Base-by-base conservation (phyloP, 2,329 filamentous ascomycete species). In the Fonsecaea multimorphosa region DNA sequence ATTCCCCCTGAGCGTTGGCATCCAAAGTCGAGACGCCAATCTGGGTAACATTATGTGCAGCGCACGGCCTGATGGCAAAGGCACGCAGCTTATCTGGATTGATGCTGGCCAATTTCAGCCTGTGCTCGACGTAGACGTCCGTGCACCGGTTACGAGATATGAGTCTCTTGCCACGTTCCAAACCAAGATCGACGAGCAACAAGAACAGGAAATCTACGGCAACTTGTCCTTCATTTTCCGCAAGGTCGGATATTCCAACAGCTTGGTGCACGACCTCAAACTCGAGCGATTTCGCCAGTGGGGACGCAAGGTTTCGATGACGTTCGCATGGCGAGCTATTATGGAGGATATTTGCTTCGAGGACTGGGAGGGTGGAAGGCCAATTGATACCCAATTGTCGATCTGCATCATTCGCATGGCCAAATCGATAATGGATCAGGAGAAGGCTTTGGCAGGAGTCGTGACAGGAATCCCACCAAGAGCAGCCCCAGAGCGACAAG, bases 251-350 rank as follows among this genome's bases (percentile, higher is more conserved):
- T 57, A 57, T 27, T 57, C 54, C 31, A 57, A 12, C 34, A 22
- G 22, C 14, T 1, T 24, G 22, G 34, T 40, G 32, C 54, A 57
- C 9, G 54, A 57, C n/a, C 54, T 40, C 8, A 57, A 57, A 57
- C 54, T 44, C 54, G 36, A 38, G 3, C 54, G 22, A 2, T 57
- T 40, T 8, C n/a, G 34, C 8, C 31, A 57, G 24, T 27, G 19
- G 32, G 54, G 40, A 36, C 22, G n/a, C 54, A 57, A 40, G 31
- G 32, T 57, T 27, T 40, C 54, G 36, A 40, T 27, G 54, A 44
- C 54, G 8, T 57, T 57, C 22, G 54, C 32, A n/a, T 57, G 54
- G 32, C 31, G 54, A 6, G 31, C 14, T 27, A 57, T 40, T 12
- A 57, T 57, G 32, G 54, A 40, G 24, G 54, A 44, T 19, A 27